Evolutionary conservation across 1,139 yeast species (phyloP), one percentile per base, ranked within the genome.

Genomic region (Hansenula lynferdii): DNA sequence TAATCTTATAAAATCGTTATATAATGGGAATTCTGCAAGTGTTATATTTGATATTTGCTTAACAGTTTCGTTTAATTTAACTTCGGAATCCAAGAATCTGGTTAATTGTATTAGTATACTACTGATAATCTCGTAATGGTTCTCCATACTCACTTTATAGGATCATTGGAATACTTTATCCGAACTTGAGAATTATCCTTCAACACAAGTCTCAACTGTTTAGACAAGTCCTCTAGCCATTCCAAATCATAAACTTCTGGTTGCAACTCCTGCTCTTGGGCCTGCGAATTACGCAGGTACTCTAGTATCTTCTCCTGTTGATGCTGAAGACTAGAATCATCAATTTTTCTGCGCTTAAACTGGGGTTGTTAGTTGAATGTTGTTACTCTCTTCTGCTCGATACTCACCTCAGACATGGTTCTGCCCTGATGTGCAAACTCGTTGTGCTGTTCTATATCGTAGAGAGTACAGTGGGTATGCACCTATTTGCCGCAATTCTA

Each of bases 171-270:
- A 42, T 48, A 50, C 32, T 54, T 53, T 12, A 48, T 49, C 12
- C 70, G 53, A 31, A 52, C 48, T 28, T 53, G 54, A 9, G 51
- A 42, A 50, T 66, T 67, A 25, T 44, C 44, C 12, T 49, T 36
- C 6, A 57, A 44, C 0, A 57, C 53, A 12, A 47, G 42, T 31
- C 58, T 59, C 26, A 65, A 43, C 24, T 43, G 42, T 10, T 48
- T 37, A 4, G 56, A 34, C 9, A 53, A 37, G 35, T 47, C 45
- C 9, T 48, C 47, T 27, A 63, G 41, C 50, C 58, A 54, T 14
- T 31, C 22, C 12, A 29, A 15, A 27, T 41, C 39, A 10, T 39
- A 33, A 4, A 11, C 29, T 11, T 20, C 26, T 4, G 22, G 17
- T 24, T 42, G 39, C 14, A 31, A 32, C 5, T 35, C 31, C n/a